Conservation (phyloP, 2,329 filamentous ascomycete genomes). For the Fusarium nodosum region DNA sequence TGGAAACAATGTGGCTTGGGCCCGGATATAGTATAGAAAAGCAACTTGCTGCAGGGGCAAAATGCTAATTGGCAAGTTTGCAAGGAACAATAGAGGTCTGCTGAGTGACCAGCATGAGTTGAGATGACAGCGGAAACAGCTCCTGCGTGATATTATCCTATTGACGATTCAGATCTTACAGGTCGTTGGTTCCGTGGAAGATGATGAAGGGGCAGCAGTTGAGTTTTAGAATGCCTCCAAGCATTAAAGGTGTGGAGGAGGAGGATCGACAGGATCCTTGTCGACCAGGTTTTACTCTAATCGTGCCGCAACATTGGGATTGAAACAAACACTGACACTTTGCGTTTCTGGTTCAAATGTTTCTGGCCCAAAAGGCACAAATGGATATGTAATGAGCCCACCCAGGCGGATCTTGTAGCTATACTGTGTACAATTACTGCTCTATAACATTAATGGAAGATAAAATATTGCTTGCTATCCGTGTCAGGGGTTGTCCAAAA, state of each 20-base stretch:
- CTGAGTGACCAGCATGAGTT: slow-evolving; percentile 14
- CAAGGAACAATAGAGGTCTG: not conserved
- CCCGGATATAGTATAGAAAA: not conserved
- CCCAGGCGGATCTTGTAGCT: no score
- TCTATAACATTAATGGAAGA: not conserved
- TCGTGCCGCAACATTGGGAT: not conserved
- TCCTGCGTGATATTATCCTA: slow-evolving; percentile 15
- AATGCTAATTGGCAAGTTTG: not conserved
- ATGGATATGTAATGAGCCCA: rapidly evolving
- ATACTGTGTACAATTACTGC: not conserved
- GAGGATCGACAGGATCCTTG: slow-evolving; percentile 42
- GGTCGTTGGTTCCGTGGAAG: not conserved
- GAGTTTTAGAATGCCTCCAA: slow-evolving; percentile 25
- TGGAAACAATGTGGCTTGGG: slow-evolving; percentile 1
- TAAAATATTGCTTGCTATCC: not conserved
- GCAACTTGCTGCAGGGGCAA: slow-evolving; percentile 4
- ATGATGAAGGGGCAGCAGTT: slow-evolving; percentile 19
- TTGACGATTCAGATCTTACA: not conserved
- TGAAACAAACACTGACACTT: not conserved
- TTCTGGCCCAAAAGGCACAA: not conserved
- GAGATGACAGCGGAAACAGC: slow-evolving; percentile 43
- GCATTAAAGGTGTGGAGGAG: slow-evolving; percentile 29
- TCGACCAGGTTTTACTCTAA: slow-evolving; percentile 1
- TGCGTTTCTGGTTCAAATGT: not conserved
- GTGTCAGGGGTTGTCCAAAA: slow-evolving; percentile 2